Conservation (phyloP, 2,329 filamentous ascomycete species). For the Microthyrium microscopicum region DNA sequence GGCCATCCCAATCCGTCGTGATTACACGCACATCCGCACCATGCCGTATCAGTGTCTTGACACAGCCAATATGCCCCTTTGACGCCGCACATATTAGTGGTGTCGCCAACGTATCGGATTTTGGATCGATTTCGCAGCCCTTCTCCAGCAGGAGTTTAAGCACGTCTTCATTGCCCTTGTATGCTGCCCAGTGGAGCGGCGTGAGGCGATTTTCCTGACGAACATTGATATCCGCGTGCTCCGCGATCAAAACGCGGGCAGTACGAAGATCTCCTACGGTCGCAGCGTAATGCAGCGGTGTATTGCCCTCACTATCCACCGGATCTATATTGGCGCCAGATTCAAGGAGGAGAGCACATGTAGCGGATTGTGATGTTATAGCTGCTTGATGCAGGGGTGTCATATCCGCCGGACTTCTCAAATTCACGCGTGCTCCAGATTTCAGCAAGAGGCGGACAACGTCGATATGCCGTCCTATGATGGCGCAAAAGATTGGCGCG, state of each 20-base stretch:
- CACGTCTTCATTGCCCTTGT: slow-evolving; percentile 15
- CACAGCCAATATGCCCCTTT: slow-evolving; percentile 12
- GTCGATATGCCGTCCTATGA: slow-evolving; percentile 11
- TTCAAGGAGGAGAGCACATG: slow-evolving; percentile 14
- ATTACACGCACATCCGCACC: slow-evolving; percentile 10
- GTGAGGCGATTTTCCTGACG: slow-evolving; percentile 13
- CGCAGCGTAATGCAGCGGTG: slow-evolving; percentile 15
- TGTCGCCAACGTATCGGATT: slow-evolving; percentile 11
- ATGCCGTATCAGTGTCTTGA: slow-evolving; percentile 11
- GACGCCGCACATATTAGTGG: slow-evolving; percentile 14
- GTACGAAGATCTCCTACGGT: slow-evolving; percentile 10
- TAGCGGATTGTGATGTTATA: slow-evolving; percentile 14
- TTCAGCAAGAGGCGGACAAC: neutral
- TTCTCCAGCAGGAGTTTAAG: slow-evolving; percentile 11
- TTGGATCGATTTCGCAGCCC: slow-evolving; percentile 11
- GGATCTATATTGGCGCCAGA: slow-evolving; percentile 14
- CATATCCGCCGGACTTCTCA: slow-evolving; percentile 12
- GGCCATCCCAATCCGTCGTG: slow-evolving; percentile 13
- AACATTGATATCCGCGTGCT: slow-evolving; percentile 12
- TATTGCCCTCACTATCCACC: slow-evolving; percentile 13
- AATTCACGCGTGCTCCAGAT: slow-evolving; percentile 13
- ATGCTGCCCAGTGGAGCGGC: slow-evolving; percentile 14
- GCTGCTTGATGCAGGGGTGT: slow-evolving; percentile 16
- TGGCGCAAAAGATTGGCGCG: slow-evolving; percentile 15
- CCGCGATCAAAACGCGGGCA: slow-evolving; percentile 11